Base-by-base conservation (phyloP, 345 rosid species). In the Hypericum perforatum region DNA sequence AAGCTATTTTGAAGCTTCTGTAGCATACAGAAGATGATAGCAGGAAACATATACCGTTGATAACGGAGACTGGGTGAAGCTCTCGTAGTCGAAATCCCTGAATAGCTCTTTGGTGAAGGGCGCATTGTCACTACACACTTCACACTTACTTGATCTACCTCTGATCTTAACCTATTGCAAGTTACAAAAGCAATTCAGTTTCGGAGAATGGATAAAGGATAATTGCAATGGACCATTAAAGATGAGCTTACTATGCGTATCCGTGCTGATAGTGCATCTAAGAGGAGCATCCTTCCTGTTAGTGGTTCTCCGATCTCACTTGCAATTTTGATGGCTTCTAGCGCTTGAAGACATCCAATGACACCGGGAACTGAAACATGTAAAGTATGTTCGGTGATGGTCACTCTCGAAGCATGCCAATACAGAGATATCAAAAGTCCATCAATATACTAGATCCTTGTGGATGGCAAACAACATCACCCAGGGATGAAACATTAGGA, bases 301-400 rank as follows among this genome's bases (percentile, higher is more conserved):
- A 91, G 83, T 53, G 96, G 82, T 59, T 91, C 98, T 16, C 98
- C 98, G 59, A 88, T 62, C 57, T 64, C 72, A 64, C 83, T 72
- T 5, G 96, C 94, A 29, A 92, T 87, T 76, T 92, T 92, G 47
- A 88, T 74, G 44, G 95, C 90, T 72, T 92, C 98, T n/a, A 88
- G 70, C 16, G 90, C 98, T 78, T 92, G 95, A 45, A 92, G 88
- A 74, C 96, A 88, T 56, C 98, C 98, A 56, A 92, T 80, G 49
- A 82, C 70, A 55, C 96, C 98, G 11, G 98, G 98, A 48, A 92
- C 98, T 88, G 82, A 63, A 51, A 11, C 9, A 38, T 6, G 32
- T 22, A 22, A 22, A 22, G 32, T 22, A 22, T 22, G 4, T 4
- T 4, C 32, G 32, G 4, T 22, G 32, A 22, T 22, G 32, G 32